Conservation (phyloP, 2,329 filamentous ascomycete genomes). For the Stachybotrys echinatus region DNA sequence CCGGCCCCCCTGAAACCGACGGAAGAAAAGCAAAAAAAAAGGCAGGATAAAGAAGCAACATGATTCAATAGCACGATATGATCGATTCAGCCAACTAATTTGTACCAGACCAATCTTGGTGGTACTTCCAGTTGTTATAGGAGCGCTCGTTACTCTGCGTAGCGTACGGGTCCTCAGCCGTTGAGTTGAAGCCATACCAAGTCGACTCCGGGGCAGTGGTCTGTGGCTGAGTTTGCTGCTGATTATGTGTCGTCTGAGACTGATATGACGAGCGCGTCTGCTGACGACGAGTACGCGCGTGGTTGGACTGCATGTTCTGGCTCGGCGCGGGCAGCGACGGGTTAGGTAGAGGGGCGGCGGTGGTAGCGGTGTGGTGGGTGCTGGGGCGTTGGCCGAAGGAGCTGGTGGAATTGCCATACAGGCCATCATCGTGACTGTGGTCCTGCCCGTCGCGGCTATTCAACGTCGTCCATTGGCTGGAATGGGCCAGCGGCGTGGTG, state of each 20-base stretch:
- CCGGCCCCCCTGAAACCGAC: no score
- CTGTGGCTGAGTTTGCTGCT: slow-evolving; percentile 10
- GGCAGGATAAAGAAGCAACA: no score
- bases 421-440: background rate
- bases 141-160: background rate
- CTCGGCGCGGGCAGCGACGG: background rate
- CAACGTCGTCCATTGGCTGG: background rate
- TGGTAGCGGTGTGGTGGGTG: background rate
- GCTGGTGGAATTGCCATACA: background rate
- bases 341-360: background rate
- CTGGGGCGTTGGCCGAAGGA: background rate
- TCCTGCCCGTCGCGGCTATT: background rate
- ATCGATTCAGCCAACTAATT: background rate
- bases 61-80: background rate
- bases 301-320: slow-evolving; percentile 5
- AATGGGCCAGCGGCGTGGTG: background rate
- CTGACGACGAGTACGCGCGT: slow-evolving; percentile 11
- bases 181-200: slow-evolving; percentile 21
- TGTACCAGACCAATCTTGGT: background rate
- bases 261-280: slow-evolving; percentile 5
- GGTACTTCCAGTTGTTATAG: background rate
- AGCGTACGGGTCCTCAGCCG: slow-evolving; percentile 4
- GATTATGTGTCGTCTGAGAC: slow-evolving; percentile 4
- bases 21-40: no score
- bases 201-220: slow-evolving; percentile 12